Evolutionary conservation across 306 rosid genomes (phyloP).

Genomic region (Cucurbita moschata): DNA sequence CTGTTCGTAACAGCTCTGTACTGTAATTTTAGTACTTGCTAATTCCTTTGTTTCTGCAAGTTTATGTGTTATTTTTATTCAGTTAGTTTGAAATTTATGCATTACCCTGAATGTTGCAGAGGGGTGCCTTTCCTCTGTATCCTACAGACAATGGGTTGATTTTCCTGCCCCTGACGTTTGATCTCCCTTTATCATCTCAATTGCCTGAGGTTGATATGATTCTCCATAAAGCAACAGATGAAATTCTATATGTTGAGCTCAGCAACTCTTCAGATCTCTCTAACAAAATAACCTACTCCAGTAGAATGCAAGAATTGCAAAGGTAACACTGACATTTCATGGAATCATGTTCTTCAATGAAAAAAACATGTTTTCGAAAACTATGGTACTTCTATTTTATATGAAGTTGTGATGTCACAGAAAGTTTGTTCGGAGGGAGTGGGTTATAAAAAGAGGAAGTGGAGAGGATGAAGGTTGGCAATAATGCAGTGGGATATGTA

Average conservation of each 20-base stretch:
- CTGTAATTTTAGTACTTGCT: not conserved
- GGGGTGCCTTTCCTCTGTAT: slow-evolving; percentile 84
- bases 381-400: not conserved
- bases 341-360: not conserved
- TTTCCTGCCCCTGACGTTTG: slow-evolving; percentile 59
- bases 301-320: slow-evolving; percentile 51
- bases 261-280: slow-evolving; percentile 8
- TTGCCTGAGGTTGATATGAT: slow-evolving; percentile 56
- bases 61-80: not conserved
- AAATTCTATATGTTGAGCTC: slow-evolving; percentile 53
- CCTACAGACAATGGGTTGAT: slow-evolving; percentile 66
- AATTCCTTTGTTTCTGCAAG: not conserved
- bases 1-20: not conserved
- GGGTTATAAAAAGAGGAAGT: not conserved
- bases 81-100: not conserved
- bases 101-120: slow-evolving; percentile 21
- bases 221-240: slow-evolving; percentile 88
- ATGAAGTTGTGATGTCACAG: not conserved
- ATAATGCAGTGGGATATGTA: not conserved
- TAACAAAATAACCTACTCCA: slow-evolving; percentile 30
- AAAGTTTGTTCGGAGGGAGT: not conserved
- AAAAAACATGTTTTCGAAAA: not conserved
- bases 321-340: slow-evolving; percentile 13
- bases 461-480: not conserved
- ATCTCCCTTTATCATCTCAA: slow-evolving; percentile 59